Base-by-base conservation (phyloP, 176 grass and related monocot genomes). In the Musa troglodytarum region DNA sequence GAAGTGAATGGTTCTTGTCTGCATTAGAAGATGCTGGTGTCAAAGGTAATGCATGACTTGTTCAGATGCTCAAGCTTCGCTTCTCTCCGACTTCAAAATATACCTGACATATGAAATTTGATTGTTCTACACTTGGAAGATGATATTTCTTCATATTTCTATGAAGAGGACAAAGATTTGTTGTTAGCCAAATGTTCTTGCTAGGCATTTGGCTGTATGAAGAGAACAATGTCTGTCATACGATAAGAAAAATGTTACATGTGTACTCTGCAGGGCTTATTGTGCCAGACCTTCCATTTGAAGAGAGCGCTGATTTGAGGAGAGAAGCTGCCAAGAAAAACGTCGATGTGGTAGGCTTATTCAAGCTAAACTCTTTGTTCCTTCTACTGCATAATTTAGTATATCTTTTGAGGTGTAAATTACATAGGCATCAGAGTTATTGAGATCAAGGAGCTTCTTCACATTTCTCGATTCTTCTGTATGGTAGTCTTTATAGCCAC, bases 251-350 rank as follows among this genome's bases (percentile, higher is more conserved):
- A 21, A 21, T 52, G 1, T 11, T 20, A 11, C 12, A 22, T 52
- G 9, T 21, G 1, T 2, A 20, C 52, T 73, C 52, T 61, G 22
- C 78, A 80, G 78, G 78, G 13, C 78, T 80, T 64, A 62, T 73
- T 0, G 78, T 80, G 14, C 69, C 78, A 52, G 69, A 80, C 20
- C 54, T 73, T 63, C 57, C 78, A 11, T 53, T 80, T 0, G 54
- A 72, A 26, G 78, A 73, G 3, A 73, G 15, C 73, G 69, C 54
- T 5, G 9, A n/a, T 51, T 53, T 80, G 58, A 80, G 9, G 50
- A 22, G 26, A 64, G 55, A 51, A 53, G 56, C 78, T 28, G 69
- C 69, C 16, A 50, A 52, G 22, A 63, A 80, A n/a, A 24, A 80
- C 1, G 28, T 80, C n/a, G 54, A 80, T 23, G 16, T 73, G 43